phyloP scores from a whole-genome alignment of 2,329 filamentous ascomycete species.

The Cladosporium sp. region DNA sequence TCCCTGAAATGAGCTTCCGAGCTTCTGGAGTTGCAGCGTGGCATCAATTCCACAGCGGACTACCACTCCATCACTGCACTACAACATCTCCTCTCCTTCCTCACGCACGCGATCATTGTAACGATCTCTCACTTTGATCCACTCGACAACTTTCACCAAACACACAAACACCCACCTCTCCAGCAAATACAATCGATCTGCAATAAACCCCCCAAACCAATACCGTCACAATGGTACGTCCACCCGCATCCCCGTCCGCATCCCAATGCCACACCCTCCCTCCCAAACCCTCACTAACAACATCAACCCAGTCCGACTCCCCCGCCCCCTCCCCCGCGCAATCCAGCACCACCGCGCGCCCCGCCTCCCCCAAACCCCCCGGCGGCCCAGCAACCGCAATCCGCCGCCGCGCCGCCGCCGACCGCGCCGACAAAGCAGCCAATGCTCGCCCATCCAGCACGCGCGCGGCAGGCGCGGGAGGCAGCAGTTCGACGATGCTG shows the following conservation, averaged over 20 bases:
- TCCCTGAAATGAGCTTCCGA: too few relatives aligned
- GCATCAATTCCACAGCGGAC: conserved; percentile 10
- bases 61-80: not conserved
- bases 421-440: conserved; percentile 95
- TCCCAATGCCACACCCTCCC: not conserved
- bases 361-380: conserved; percentile 82
- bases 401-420: conserved; percentile 88
- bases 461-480: conserved; percentile 86
- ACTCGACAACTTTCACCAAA: not conserved
- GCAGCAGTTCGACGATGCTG: conserved; percentile 97
- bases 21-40: too few relatives aligned
- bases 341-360: conserved; percentile 59
- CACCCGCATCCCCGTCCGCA: not conserved
- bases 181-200: not conserved
- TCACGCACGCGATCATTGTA: not conserved
- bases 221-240: conserved; percentile 9
- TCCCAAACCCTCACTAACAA: not conserved
- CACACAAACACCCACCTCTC: not conserved
- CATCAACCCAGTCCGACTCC: conserved; percentile 4
- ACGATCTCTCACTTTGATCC: not conserved
- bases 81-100: not conserved
- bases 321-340: conserved; percentile 6
- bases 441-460: conserved; percentile 92
- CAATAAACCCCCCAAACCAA: not conserved
- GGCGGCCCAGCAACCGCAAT: conserved; percentile 95